These are phyloP conservation scores for Baorangia bicolor DNA, from an alignment of 768 basidiomycete genomes.

Conservation along the genomic window DNA sequence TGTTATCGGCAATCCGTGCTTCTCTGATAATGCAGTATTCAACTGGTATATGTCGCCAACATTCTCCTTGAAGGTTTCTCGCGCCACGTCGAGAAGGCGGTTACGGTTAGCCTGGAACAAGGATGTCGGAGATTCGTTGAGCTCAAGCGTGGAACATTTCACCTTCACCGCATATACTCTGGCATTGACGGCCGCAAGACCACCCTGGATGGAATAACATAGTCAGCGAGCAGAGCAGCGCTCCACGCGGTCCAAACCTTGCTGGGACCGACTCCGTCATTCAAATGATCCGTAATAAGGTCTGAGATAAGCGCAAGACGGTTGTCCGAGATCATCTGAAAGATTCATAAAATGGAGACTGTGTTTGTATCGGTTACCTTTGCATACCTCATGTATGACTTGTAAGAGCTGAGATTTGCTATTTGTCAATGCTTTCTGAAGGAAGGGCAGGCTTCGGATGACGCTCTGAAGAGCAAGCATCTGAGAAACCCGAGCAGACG, in stretches of 20 bases:
- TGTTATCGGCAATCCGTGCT: conserved; percentile 62
- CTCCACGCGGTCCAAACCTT: conserved; percentile 46
- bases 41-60: conserved; percentile 82
- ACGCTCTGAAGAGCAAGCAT: conserved; percentile 78
- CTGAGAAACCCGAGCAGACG: conserved; percentile 67
- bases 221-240: not conserved
- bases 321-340: conserved; percentile 73
- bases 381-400: conserved; percentile 57
- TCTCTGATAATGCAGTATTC: conserved; percentile 54
- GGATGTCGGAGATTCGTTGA: not conserved
- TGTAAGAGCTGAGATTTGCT: conserved; percentile 58
- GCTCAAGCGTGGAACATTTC: not conserved
- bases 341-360: not conserved
- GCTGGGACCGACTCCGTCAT: conserved; percentile 61
- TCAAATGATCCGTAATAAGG: conserved; percentile 61
- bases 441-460: conserved; percentile 61
- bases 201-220: conserved; percentile 44
- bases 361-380: not conserved
- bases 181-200: conserved; percentile 71
- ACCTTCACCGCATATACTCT: conserved; percentile 89
- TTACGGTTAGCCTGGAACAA: conserved; percentile 65
- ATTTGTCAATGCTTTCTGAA: conserved; percentile 61
- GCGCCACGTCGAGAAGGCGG: conserved; percentile 86
- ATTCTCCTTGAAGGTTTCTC: conserved; percentile 94
- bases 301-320: conserved; percentile 62